These are phyloP conservation scores for Eucalyptus albens DNA, from an alignment of 345 rosid genomes.

Conservation along the genomic window DNA sequence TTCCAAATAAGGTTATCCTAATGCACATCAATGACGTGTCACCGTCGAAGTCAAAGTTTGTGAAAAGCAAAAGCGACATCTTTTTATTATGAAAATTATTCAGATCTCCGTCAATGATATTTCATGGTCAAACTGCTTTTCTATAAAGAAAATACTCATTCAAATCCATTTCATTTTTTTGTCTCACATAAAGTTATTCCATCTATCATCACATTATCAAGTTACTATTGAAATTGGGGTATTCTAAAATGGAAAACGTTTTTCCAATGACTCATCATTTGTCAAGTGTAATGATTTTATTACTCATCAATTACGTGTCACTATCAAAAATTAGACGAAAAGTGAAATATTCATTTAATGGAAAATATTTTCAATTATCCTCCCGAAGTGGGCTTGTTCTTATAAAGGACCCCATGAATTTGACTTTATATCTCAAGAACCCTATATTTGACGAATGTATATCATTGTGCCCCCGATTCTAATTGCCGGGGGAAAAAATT, in stretches of 20 bases:
- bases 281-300: background rate
- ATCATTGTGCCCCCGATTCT: background rate
- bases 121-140: background rate
- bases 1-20: no score
- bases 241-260: background rate
- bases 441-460: background rate
- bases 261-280: background rate
- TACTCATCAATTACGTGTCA: background rate
- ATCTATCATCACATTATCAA: background rate
- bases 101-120: background rate
- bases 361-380: background rate
- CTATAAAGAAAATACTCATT: background rate
- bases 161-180: background rate
- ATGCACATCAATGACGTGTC: background rate
- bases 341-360: background rate
- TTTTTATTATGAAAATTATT: background rate
- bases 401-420: background rate
- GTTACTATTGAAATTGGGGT: background rate
- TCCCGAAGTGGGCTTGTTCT: background rate
- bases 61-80: background rate
- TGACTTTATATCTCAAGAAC: background rate
- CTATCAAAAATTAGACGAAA: background rate
- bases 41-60: background rate
- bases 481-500: background rate
- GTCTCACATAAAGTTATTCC: background rate